Evolutionary conservation across 169 alveolate species (phyloP).

Genomic region (Theileria parva): DNA sequence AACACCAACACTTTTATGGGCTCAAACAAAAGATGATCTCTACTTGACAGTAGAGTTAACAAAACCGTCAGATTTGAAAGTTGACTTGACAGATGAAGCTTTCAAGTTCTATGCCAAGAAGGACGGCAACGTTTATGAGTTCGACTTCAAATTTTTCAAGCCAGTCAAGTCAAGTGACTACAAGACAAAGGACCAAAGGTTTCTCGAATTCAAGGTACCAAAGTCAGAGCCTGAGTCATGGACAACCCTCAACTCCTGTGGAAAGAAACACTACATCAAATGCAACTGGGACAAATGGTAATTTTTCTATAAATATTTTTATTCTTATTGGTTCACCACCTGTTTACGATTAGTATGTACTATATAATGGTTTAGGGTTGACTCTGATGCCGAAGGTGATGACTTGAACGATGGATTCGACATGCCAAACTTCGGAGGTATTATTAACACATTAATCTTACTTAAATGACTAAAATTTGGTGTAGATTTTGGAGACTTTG

Average conservation of each 20-base stretch:
- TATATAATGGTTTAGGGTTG: conserved; percentile 49
- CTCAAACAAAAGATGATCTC: conserved; percentile 75
- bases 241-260: conserved; percentile 75
- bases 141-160: conserved; percentile 69
- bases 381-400: conserved; percentile 77
- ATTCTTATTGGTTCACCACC: background rate
- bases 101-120: conserved; percentile 64
- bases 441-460: background rate
- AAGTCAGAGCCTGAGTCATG: conserved; percentile 74
- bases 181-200: conserved; percentile 64
- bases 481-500: conserved; percentile 67
- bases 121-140: conserved; percentile 72
- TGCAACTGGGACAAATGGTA: conserved; percentile 80
- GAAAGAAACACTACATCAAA: conserved; percentile 78
- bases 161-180: conserved; percentile 74
- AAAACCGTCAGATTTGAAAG: conserved; percentile 53
- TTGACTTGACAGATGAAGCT: conserved; percentile 68
- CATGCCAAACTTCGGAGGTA: conserved; percentile 71
- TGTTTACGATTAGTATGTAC: background rate
- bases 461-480: background rate
- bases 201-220: conserved; percentile 70
- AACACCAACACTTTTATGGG: conserved; percentile 77
- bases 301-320: background rate
- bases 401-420: conserved; percentile 72
- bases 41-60: conserved; percentile 71